phyloP scores from a whole-genome alignment of 2,329 filamentous ascomycete genomes.

The Alternaria incomplexa region DNA sequence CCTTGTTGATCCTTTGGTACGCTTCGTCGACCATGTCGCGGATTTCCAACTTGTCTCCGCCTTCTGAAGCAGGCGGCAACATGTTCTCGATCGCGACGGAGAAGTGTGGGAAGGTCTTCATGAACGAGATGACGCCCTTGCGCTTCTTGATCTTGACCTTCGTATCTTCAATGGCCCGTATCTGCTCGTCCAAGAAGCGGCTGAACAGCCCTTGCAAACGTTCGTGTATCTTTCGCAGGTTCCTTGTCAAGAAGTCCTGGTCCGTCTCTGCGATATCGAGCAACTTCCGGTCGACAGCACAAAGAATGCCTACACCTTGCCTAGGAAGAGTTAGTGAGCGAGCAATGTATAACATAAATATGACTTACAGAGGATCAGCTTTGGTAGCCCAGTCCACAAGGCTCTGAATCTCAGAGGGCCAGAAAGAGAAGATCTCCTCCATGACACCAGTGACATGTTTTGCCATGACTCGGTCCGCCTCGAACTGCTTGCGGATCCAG shows the following conservation, averaged over 20 bases:
- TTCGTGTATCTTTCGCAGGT: slow-evolving; percentile 79
- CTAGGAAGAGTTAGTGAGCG: slow-evolving; percentile 52
- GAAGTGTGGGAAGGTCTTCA: slow-evolving; percentile 90
- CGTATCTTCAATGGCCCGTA: slow-evolving; percentile 94
- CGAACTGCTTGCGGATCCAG: slow-evolving; percentile 76
- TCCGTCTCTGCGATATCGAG: slow-evolving; percentile 84
- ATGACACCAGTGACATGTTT: slow-evolving; percentile 83
- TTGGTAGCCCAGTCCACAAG: slow-evolving; percentile 84
- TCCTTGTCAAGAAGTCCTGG: slow-evolving; percentile 85
- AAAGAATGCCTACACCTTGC: slow-evolving; percentile 88
- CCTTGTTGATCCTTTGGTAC: slow-evolving; percentile 86
- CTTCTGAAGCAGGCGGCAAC: slow-evolving; percentile 60
- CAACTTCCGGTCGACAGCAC: slow-evolving; percentile 78
- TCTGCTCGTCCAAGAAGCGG: slow-evolving; percentile 92
- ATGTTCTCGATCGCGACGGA: slow-evolving; percentile 84
- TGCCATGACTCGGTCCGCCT: slow-evolving; percentile 87
- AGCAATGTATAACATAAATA: neutral
- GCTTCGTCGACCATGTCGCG: slow-evolving; percentile 82
- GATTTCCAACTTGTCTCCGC: slow-evolving; percentile 67
- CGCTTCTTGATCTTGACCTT: slow-evolving; percentile 99
- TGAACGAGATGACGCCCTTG: slow-evolving; percentile 94
- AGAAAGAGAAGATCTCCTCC: slow-evolving; percentile 85
- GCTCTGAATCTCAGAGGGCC: slow-evolving; percentile 77
- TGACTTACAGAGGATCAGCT: slow-evolving; percentile 78
- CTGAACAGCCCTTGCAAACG: slow-evolving; percentile 77